phyloP scores from a whole-genome alignment of 176 grass and related monocot genomes.

The Phoenix roebelenii region DNA sequence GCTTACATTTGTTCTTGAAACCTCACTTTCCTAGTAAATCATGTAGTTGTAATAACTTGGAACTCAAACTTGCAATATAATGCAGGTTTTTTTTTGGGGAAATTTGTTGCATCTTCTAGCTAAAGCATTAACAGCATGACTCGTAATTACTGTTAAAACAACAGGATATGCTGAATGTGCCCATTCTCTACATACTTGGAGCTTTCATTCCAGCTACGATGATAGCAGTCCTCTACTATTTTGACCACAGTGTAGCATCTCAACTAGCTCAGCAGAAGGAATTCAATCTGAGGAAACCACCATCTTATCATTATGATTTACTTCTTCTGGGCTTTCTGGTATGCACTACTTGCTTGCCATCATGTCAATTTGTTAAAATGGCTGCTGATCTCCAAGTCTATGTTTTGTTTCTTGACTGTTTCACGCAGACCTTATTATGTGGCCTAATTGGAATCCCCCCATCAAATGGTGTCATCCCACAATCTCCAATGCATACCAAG shows the following conservation, averaged over 20 bases:
- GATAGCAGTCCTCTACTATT: slow-evolving; percentile 97
- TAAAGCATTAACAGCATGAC: too few relatives aligned
- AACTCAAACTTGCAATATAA: too few relatives aligned
- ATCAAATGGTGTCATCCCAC: slow-evolving; percentile 94
- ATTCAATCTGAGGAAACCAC: slow-evolving; percentile 93
- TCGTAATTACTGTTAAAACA: background rate
- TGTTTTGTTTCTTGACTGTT: slow-evolving; percentile 12
- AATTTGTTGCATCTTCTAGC: too few relatives aligned
- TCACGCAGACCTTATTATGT: slow-evolving; percentile 70
- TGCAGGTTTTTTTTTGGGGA: too few relatives aligned
- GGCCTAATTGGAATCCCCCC: slow-evolving; percentile 94
- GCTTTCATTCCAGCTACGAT: slow-evolving; percentile 95
- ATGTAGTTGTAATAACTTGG: too few relatives aligned
- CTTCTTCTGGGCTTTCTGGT: slow-evolving; percentile 97
- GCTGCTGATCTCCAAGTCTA: too few relatives aligned
- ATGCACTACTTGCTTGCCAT: slow-evolving; percentile 8
- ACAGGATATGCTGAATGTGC: slow-evolving; percentile 91
- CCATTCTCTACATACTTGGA: slow-evolving; percentile 79
- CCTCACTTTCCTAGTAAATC: too few relatives aligned
- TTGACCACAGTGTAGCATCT: slow-evolving; percentile 97
- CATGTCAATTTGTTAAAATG: too few relatives aligned
- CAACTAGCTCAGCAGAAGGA: slow-evolving; percentile 93
- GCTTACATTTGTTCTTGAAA: too few relatives aligned
- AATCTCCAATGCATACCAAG: slow-evolving; percentile 99
- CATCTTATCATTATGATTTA: slow-evolving; percentile 95